phyloP scores from a whole-genome alignment of 306 rosid species.

The Fragaria iinumae region DNA sequence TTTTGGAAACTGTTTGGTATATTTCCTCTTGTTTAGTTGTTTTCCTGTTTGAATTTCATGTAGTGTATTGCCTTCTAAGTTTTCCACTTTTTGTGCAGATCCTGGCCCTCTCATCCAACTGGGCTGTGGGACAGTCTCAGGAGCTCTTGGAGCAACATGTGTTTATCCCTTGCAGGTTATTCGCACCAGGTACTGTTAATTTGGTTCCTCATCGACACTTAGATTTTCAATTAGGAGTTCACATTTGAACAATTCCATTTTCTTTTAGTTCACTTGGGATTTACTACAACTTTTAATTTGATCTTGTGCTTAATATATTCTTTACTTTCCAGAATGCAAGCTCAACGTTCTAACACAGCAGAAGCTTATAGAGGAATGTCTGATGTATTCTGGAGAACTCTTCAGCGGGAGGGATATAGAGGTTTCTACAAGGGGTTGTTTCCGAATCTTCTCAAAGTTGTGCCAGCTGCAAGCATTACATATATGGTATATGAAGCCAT shows the following conservation, averaged over 20 bases:
- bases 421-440: conserved; percentile 96
- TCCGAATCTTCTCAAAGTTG: conserved; percentile 92
- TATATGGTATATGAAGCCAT: conserved; percentile 84
- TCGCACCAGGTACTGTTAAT: conserved; percentile 69
- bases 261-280: not conserved
- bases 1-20: not conserved
- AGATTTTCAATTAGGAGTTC: not conserved
- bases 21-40: not conserved
- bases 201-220: not conserved
- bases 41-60: not conserved
- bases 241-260: not conserved
- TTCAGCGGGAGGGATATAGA: conserved; percentile 60
- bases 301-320: conserved; percentile 1
- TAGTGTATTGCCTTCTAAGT: conserved; percentile 19
- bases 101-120: conserved; percentile 91
- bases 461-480: conserved; percentile 92
- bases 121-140: conserved; percentile 94
- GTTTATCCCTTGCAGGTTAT: conserved; percentile 94
- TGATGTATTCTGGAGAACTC: conserved; percentile 85
- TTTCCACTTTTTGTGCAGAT: conserved; percentile 48
- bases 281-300: not conserved
- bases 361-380: conserved; percentile 64
- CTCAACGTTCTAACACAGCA: conserved; percentile 46
- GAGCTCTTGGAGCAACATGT: conserved; percentile 93
- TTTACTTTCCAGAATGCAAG: conserved; percentile 80